A percentile compares a stretch with the other conserved stretches of the same genome.
Conservation (phyloP, 202 grass and related monocot species). For the Panicum virgatum region DNA sequence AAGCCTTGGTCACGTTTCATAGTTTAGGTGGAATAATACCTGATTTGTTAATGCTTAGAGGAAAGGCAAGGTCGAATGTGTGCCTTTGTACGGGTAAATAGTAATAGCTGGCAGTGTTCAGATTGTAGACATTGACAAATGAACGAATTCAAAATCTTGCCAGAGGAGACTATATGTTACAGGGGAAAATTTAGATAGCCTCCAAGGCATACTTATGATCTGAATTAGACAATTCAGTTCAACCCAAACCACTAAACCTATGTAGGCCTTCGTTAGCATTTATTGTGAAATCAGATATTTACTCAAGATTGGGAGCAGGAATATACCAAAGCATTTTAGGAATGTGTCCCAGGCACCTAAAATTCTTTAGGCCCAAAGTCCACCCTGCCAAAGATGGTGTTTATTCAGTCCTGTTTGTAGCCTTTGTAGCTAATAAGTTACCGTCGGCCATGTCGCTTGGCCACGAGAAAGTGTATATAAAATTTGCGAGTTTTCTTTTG, state of each 20-base stretch:
- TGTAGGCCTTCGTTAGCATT: conserved; percentile 11
- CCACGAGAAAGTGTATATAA: neutral
- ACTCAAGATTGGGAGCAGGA: neutral
- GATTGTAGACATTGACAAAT: neutral
- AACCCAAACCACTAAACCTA: neutral
- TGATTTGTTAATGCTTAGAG: neutral
- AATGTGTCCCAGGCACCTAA: neutral
- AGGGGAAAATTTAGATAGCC: neutral
- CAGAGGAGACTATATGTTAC: neutral
- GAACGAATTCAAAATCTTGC: neutral
- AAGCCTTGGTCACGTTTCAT: conserved; percentile 37
- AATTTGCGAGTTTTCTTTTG: neutral
- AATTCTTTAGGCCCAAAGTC: neutral
- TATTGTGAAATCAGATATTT: neutral
- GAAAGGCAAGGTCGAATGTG: neutral
- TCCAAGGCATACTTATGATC: neutral
- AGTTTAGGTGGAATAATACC: conserved; percentile 8
- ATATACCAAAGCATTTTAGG: neutral
- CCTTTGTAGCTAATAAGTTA: conserved; percentile 41
- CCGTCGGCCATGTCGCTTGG: neutral
- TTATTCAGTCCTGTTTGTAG: neutral
- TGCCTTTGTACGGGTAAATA: neutral
- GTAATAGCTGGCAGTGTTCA: neutral
- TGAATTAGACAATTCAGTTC: neutral
- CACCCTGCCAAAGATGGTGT: neutral